A percentile compares a stretch with the other conserved stretches of the same genome.
phyloP scores from a whole-genome alignment of 495 filamentous ascomycete genomes.

The Hypomontagnella monticulosa region DNA sequence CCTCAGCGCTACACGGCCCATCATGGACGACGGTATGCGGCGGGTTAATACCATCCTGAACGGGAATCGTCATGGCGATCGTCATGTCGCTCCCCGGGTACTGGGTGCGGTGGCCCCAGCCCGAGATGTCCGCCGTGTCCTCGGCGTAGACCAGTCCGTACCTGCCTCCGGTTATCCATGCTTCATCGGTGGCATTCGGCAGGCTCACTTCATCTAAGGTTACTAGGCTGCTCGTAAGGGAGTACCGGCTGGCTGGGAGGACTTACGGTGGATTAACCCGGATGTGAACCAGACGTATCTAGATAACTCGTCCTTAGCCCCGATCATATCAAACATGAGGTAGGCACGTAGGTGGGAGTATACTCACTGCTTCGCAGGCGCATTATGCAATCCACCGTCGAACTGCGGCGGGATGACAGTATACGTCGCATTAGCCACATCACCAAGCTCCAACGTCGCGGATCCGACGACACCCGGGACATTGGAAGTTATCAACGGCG shows the following conservation, averaged over 20 bases:
- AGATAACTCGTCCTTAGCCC: background rate
- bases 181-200: constrained; percentile 55
- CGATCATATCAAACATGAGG: background rate
- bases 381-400: constrained; percentile 61
- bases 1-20: constrained; percentile 16
- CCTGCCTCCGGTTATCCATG: constrained; percentile 55
- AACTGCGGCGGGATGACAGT: constrained; percentile 53
- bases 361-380: constrained; percentile 61
- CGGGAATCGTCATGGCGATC: constrained; percentile 53
- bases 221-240: background rate
- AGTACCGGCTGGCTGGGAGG: background rate
- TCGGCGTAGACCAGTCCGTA: constrained; percentile 59
- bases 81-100: constrained; percentile 57
- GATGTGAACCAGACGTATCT: constrained; percentile 63
- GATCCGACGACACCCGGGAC: constrained; percentile 54
- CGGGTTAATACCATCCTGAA: constrained; percentile 49
- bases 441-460: constrained; percentile 48
- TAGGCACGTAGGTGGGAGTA: background rate
- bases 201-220: constrained; percentile 49
- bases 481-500: constrained; percentile 50
- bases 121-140: constrained; percentile 60
- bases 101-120: constrained; percentile 55
- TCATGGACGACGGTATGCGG: constrained; percentile 51
- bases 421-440: constrained; percentile 51
- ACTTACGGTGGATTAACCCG: constrained; percentile 41